Base-by-base conservation (phyloP, 768 basidiomycete species). In the Cystofilobasidium capitatum region DNA sequence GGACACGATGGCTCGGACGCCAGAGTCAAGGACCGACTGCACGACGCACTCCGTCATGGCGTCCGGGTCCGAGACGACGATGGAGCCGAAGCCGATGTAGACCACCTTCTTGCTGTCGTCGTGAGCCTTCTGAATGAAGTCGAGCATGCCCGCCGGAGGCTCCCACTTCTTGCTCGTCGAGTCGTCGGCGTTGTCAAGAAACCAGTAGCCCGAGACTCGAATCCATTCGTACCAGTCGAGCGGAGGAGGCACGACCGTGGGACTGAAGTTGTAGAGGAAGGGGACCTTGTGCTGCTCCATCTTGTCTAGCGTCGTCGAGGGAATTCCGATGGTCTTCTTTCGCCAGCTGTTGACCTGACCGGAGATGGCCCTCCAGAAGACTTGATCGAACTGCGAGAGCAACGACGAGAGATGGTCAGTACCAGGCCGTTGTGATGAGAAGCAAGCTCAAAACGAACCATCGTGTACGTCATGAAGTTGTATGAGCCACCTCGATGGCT, bases 151-250 rank as follows among this genome's bases (percentile, higher is more conserved):
- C 14, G 83, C 75, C 0, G 94, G 91, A 16, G 96, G 88, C 3
- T 82, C 79, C 93, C 93, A 99, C 80, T 76, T 67, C 58, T 74
- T 74, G 47, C 89, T 75, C 17, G 73, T 65, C 66, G 88, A 86
- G 58, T 92, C 89, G 69, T 93, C 89, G 8, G 93, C 89, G 70
- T 91, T 89, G 61, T 94, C 85, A 55, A 99, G 82, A 83, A 91
- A 93, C 29, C 24, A 71, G 74, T 66, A 72, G 88, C 89, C 90
- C 70, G 91, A 91, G 1, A 93, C 84, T 47, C 89, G 87, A 70
- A 98, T 97, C 91, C 93, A 97, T 77, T 99, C 94, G 5, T 92
- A 91, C 96, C 96, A 99, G 76, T 99, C 94, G 64, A 98, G 78
- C 3, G 94, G 94, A 33, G 88, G 90, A 9, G 93, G 92, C 17